These are phyloP conservation scores for Oryza rufipogon DNA, from an alignment of 176 grass and related monocot species.

Conservation along the genomic window DNA sequence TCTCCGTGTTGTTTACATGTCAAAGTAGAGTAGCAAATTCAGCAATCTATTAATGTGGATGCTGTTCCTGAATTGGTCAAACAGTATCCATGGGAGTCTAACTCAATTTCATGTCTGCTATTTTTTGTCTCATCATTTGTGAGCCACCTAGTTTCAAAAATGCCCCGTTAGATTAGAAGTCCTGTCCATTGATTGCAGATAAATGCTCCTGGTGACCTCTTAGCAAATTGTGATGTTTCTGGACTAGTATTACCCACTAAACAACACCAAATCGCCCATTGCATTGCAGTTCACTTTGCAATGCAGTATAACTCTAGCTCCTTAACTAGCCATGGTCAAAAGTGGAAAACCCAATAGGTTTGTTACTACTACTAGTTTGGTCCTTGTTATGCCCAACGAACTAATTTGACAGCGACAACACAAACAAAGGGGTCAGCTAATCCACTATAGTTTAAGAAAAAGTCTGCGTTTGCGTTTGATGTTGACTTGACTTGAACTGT, in stretches of 20 bases:
- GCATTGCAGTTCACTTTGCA: not conserved
- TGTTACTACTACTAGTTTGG: not conserved
- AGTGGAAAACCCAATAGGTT: slow-evolving; percentile 1
- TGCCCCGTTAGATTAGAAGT: slow-evolving; percentile 13
- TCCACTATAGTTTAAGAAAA: not conserved
- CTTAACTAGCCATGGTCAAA: slow-evolving; percentile 17
- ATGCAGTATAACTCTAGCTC: not conserved
- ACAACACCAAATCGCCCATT: not conserved
- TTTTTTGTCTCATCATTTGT: not conserved
- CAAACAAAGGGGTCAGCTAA: not conserved
- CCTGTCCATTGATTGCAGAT: not conserved
- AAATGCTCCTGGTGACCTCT: not conserved
- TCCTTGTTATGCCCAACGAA: slow-evolving; percentile 33
- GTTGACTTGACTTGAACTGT: slow-evolving; percentile 33
- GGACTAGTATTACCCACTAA: slow-evolving; percentile 27
- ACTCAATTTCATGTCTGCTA: not conserved
- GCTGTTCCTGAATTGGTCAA: slow-evolving; percentile 4
- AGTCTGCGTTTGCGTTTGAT: slow-evolving; percentile 20
- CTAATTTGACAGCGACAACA: not conserved
- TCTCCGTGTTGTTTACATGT: not conserved
- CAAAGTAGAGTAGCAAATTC: slow-evolving; percentile 8
- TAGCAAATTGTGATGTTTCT: slow-evolving; percentile 19
- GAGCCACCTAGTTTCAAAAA: slow-evolving; percentile 3
- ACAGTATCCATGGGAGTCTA: slow-evolving; percentile 22
- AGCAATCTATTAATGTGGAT: slow-evolving; percentile 3